These are phyloP conservation scores for Dendrobium huoshanense DNA, from an alignment of 106 monocot species.

Conservation along the genomic window DNA sequence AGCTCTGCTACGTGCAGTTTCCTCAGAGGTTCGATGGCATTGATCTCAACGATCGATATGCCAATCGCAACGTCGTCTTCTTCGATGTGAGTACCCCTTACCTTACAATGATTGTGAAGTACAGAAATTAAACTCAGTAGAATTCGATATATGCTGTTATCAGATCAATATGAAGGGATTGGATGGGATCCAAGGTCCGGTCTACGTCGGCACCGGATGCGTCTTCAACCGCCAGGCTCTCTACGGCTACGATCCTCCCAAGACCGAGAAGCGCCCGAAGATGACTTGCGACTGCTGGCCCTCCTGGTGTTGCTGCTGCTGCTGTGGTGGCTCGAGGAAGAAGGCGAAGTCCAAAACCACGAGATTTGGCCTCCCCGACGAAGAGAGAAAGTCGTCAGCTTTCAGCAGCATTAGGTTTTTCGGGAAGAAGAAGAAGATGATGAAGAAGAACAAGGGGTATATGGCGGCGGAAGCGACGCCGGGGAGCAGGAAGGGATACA, in stretches of 20 bases:
- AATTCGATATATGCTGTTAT: neutral
- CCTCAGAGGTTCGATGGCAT: constrained; percentile 93
- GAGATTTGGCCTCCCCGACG: constrained; percentile 19
- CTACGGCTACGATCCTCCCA: constrained; percentile 85
- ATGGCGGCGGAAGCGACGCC: neutral
- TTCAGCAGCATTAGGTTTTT: constrained; percentile 10
- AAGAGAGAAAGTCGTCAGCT: constrained; percentile 5
- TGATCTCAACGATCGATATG: constrained; percentile 69
- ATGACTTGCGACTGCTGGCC: constrained; percentile 99
- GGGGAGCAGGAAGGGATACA: constrained; percentile 19
- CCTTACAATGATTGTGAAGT: neutral
- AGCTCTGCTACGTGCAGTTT: constrained; percentile 93
- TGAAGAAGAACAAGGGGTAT: constrained; percentile 13
- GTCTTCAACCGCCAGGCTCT: constrained; percentile 87
- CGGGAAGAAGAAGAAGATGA: constrained; percentile 43
- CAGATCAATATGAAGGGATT: constrained; percentile 94
- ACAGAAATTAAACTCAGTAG: neutral
- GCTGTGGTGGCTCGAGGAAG: constrained; percentile 38
- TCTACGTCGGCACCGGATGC: constrained; percentile 84
- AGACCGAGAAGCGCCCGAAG: constrained; percentile 52
- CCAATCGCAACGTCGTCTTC: constrained; percentile 90
- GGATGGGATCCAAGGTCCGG: constrained; percentile 90
- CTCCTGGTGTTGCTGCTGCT: constrained; percentile 81
- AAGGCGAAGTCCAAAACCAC: neutral
- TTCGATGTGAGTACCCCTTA: constrained; percentile 49